phyloP scores from a whole-genome alignment of 1,284 basidiomycete species.

The Coniferiporia sulphurascens region DNA sequence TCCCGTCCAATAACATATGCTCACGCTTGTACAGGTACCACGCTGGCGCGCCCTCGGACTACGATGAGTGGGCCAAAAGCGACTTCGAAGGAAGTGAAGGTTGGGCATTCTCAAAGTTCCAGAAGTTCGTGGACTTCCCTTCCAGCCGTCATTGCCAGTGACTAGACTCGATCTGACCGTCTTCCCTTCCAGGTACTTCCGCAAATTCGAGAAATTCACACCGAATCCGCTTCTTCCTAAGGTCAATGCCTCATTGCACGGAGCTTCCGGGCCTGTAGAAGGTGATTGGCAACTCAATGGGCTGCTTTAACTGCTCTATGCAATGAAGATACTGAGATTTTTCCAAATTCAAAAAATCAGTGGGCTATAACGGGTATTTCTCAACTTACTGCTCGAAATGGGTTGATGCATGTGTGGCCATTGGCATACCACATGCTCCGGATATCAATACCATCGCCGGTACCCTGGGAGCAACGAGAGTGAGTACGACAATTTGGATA shows the following conservation, averaged over 20 bases:
- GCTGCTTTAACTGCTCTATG: too few relatives aligned
- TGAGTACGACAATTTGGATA: conserved; percentile 1
- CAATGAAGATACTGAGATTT: too few relatives aligned
- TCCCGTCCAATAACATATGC: not conserved
- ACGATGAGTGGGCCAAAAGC: conserved; percentile 60
- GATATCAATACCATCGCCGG: conserved; percentile 21
- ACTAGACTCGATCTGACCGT: too few relatives aligned
- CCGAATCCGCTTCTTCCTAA: conserved; percentile 13
- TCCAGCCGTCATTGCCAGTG: too few relatives aligned
- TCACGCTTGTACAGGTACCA: conserved; percentile 46
- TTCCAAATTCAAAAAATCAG: not conserved
- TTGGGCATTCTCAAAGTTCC: conserved; percentile 59
- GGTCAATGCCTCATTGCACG: conserved; percentile 16
- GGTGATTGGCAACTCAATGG: not conserved
- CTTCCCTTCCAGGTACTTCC: conserved; percentile 17
- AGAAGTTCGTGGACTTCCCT: conserved; percentile 29
- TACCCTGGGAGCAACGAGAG: conserved; percentile 22
- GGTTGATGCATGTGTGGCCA: conserved; percentile 17
- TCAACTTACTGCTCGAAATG: conserved; percentile 11
- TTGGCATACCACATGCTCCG: conserved; percentile 18
- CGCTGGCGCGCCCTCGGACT: conserved; percentile 62
- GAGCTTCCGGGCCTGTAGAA: conserved; percentile 10
- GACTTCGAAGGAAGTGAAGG: conserved; percentile 46
- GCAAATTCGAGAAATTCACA: conserved; percentile 21
- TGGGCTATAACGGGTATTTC: conserved; percentile 18